phyloP scores from a whole-genome alignment of 176 grass and related monocot species.

The Thinopyrum elongatum region DNA sequence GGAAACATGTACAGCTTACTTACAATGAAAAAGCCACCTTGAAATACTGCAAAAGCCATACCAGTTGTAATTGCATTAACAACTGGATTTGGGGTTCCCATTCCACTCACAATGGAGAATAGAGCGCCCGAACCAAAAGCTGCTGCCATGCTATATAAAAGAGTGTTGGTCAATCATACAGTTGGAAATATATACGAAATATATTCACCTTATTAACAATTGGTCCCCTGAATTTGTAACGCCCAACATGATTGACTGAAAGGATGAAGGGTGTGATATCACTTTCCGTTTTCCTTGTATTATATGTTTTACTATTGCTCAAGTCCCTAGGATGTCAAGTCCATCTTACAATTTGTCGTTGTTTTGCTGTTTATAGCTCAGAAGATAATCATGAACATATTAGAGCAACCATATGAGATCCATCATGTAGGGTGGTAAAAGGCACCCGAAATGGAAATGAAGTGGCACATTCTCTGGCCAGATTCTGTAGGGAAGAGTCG shows the following conservation, averaged over 20 bases:
- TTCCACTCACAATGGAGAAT: slow-evolving; percentile 97
- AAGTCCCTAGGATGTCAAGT: background rate
- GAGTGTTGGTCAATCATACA: slow-evolving; percentile 14
- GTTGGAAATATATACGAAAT: background rate
- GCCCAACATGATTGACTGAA: background rate
- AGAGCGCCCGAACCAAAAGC: slow-evolving; percentile 97
- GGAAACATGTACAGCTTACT: slow-evolving; percentile 1
- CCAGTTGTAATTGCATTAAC: slow-evolving; percentile 83
- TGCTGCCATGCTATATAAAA: slow-evolving; percentile 74
- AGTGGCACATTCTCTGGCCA: background rate
- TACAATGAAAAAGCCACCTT: slow-evolving; percentile 98
- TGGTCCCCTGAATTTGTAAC: background rate
- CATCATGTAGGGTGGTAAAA: background rate
- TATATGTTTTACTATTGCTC: slow-evolving; percentile 18
- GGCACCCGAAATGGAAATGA: background rate
- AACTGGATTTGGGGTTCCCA: slow-evolving; percentile 86
- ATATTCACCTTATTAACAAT: slow-evolving; percentile 22
- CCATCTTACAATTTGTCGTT: background rate
- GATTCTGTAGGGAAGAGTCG: background rate
- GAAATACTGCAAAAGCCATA: slow-evolving; percentile 92
- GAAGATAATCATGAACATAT: background rate
- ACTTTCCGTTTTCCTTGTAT: background rate
- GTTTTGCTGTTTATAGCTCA: background rate
- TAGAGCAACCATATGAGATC: background rate
- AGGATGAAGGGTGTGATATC: background rate